These are phyloP conservation scores for Metschnikowia drakensbergensis DNA, from an alignment of 805 yeast species.

Conservation along the genomic window DNA sequence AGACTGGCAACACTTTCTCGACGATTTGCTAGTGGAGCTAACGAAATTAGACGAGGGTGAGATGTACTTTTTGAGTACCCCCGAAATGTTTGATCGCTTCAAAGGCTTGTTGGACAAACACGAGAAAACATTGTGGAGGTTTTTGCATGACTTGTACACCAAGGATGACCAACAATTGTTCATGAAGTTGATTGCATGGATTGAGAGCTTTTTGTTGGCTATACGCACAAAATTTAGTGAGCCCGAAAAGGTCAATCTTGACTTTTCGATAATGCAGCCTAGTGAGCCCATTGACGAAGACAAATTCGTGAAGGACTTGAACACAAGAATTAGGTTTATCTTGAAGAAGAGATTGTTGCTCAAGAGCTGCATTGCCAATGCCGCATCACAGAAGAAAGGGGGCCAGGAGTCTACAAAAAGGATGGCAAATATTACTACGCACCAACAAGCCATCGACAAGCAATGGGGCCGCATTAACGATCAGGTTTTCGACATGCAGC, in stretches of 20 bases:
- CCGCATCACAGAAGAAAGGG: conserved; percentile 4
- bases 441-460: conserved; percentile 22
- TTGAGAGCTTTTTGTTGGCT: conserved; percentile 59
- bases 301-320: conserved; percentile 37
- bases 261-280: conserved; percentile 29
- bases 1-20: conserved; percentile 36
- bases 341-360: conserved; percentile 37
- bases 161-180: conserved; percentile 72
- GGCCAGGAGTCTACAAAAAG: conserved; percentile 18
- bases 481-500: conserved; percentile 24
- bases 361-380: conserved; percentile 28
- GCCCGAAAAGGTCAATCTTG: conserved; percentile 39
- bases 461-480: conserved; percentile 47
- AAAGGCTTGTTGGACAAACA: conserved; percentile 66
- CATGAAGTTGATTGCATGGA: conserved; percentile 69
- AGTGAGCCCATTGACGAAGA: conserved; percentile 27
- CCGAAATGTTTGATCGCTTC: conserved; percentile 64
- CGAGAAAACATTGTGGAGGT: conserved; percentile 66
- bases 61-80: conserved; percentile 43
- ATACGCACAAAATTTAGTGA: conserved; percentile 56
- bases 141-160: conserved; percentile 77
- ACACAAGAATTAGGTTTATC: conserved; percentile 35
- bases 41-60: conserved; percentile 54
- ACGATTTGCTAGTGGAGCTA: conserved; percentile 64
- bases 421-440: conserved; percentile 21